Conservation (phyloP, 2,329 filamentous ascomycete species). For the Penicillium psychrosexuale region DNA sequence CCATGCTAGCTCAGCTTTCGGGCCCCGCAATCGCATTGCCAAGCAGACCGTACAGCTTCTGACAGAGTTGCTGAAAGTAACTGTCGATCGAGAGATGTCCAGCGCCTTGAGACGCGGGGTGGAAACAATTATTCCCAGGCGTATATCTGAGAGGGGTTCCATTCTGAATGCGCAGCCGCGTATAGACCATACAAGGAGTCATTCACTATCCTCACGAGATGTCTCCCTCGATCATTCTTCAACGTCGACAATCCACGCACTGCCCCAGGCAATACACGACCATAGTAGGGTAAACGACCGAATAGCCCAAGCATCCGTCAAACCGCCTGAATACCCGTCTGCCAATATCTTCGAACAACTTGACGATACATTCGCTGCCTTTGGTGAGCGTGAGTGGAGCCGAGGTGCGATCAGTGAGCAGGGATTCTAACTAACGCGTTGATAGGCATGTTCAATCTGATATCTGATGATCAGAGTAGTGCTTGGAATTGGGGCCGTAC, state of each 20-base stretch:
- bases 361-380: constrained; percentile 7
- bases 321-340: not conserved
- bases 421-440: not conserved
- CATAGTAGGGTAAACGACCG: not conserved
- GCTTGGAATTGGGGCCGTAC: constrained; percentile 11
- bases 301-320: not conserved
- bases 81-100: constrained; percentile 20
- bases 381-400: constrained; percentile 6
- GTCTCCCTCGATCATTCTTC: not conserved
- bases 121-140: not conserved
- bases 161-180: not conserved
- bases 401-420: rapidly evolving
- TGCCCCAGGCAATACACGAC: not conserved
- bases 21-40: constrained; percentile 25
- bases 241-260: not conserved
- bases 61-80: constrained; percentile 26
- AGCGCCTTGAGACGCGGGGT: not conserved
- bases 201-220: not conserved
- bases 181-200: not conserved
- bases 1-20: constrained; percentile 20
- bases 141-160: not conserved
- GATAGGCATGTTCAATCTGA: constrained; percentile 10
- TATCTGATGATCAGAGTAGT: constrained; percentile 7
- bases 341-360: constrained; percentile 10
- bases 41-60: constrained; percentile 27